Evolutionary conservation across 2,329 filamentous ascomycete genomes (phyloP), one percentile per base, ranked within the genome.

Genomic region (Leptoxyphium fumago): DNA sequence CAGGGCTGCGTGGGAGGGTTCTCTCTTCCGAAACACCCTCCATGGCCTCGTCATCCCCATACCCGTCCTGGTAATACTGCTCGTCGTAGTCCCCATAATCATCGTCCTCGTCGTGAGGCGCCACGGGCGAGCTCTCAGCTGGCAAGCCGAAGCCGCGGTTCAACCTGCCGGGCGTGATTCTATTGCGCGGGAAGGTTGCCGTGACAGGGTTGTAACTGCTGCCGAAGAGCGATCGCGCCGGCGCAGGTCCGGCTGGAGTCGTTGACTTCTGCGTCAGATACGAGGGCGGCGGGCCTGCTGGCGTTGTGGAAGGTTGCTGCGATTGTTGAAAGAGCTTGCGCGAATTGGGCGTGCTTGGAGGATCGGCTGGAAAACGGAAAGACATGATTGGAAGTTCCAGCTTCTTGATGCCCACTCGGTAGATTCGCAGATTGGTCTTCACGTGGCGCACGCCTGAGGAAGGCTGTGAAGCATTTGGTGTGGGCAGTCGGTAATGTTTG

Each of bases 61-160:
- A 50, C 18, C 52, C 51, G 5, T 53, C 52, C 15, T 52, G 48
- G 10, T 56, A 55, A 8, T 60, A 62, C 3, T 65, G 63, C 6
- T 65, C 64, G 15, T 62, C 62, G 11, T 42, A 55, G 38, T 57
- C 51, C 38, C 54, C 55, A 14, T 60, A 54, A n/a, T 58, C 59
- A 29, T 59, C 52, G 32, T 59, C 55, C n/a, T 56, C 55, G 29
- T 55, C 50, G 9, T 55, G 51, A 18, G 50, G 50, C 5, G 49
- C 41, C 13, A 59, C 59, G 14, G 63, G 61, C 43, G 59, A 63
- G 49, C 59, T 64, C n/a, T 54, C 50, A 13, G 32, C 11, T 2
- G 62, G 64, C 28, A 64, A 54, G 17, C 54, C 55, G 44, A 60
- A 64, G 49, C 48, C 50, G 47, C 52, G 50, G 32, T 36, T 36